These are phyloP conservation scores for Nemania abortiva DNA, from an alignment of 2,329 filamentous ascomycete genomes.

Conservation along the genomic window DNA sequence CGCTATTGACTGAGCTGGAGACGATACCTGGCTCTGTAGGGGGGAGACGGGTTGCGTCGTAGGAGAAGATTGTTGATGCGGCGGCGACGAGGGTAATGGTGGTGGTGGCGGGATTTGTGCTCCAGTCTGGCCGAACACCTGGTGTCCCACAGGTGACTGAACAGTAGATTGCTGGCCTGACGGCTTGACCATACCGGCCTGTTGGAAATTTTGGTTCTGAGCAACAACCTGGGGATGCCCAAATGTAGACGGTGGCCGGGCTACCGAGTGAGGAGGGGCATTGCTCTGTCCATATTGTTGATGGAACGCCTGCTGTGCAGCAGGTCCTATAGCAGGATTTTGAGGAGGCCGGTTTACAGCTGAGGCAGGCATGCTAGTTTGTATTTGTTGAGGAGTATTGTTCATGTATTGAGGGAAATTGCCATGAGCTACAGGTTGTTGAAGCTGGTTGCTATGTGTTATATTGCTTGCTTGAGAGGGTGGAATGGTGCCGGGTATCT, in stretches of 20 bases:
- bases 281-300: constrained; percentile 14
- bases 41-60: constrained; percentile 43
- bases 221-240: constrained; percentile 20
- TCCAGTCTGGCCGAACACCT: constrained; percentile 5
- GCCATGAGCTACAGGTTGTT: constrained; percentile 10
- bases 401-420: constrained; percentile 9
- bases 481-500: background rate
- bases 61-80: constrained; percentile 41
- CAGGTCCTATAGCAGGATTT: background rate
- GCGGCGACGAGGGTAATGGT: constrained; percentile 21
- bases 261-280: constrained; percentile 10
- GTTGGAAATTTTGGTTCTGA: constrained; percentile 29
- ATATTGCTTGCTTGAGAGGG: constrained; percentile 18
- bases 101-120: constrained; percentile 22
- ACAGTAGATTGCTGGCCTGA: constrained; percentile 17
- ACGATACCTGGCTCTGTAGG: constrained; percentile 50
- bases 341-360: constrained; percentile 20
- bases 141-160: constrained; percentile 25
- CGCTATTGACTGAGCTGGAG: constrained; percentile 46
- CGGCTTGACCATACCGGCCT: background rate
- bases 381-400: constrained; percentile 23
- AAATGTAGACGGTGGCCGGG: constrained; percentile 20
- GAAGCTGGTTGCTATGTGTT: background rate
- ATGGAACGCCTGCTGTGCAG: constrained; percentile 12
- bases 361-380: constrained; percentile 6